Evolutionary conservation across 805 yeast genomes (phyloP).

Genomic region (Hanseniaspora meyeri): DNA sequence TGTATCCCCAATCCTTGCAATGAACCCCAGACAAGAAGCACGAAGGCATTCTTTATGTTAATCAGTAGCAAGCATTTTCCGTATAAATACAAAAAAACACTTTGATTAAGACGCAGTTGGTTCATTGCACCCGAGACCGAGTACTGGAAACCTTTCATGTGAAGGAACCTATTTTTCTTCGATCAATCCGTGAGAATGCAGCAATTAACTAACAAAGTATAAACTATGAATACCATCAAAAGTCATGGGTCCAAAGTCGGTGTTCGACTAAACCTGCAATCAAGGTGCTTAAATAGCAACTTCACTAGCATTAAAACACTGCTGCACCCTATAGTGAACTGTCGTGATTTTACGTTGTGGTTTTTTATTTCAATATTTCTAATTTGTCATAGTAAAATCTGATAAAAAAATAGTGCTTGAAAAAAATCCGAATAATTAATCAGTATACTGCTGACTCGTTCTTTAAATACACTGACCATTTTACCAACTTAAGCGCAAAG

Average conservation of each 20-base stretch:
- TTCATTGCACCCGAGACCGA: constrained; percentile 66
- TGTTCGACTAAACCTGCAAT: constrained; percentile 15
- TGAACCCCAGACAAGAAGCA: constrained; percentile 59
- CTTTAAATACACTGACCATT: not conserved
- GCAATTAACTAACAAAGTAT: not conserved
- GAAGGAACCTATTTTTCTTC: constrained; percentile 34
- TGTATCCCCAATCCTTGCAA: constrained; percentile 40
- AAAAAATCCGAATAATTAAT: no score
- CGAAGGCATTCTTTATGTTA: constrained; percentile 60
- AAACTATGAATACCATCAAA: constrained; percentile 28
- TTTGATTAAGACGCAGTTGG: constrained; percentile 28
- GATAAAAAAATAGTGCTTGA: not conserved
- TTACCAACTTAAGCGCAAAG: no score
- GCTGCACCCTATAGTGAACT: constrained; percentile 31
- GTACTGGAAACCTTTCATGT: constrained; percentile 21
- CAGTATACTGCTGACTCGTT: not conserved
- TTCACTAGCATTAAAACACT: constrained; percentile 24
- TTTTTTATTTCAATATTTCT: constrained; percentile 28
- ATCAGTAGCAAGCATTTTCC: constrained; percentile 17
- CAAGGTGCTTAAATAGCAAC: constrained; percentile 40
- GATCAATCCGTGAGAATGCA: constrained; percentile 24
- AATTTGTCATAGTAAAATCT: no score
- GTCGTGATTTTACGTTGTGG: constrained; percentile 54
- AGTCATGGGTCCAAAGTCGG: constrained; percentile 48
- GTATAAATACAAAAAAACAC: not conserved